These are phyloP conservation scores for Graphilbum ipis-grandicollis DNA, from an alignment of 2,329 filamentous ascomycete species.

Conservation along the genomic window DNA sequence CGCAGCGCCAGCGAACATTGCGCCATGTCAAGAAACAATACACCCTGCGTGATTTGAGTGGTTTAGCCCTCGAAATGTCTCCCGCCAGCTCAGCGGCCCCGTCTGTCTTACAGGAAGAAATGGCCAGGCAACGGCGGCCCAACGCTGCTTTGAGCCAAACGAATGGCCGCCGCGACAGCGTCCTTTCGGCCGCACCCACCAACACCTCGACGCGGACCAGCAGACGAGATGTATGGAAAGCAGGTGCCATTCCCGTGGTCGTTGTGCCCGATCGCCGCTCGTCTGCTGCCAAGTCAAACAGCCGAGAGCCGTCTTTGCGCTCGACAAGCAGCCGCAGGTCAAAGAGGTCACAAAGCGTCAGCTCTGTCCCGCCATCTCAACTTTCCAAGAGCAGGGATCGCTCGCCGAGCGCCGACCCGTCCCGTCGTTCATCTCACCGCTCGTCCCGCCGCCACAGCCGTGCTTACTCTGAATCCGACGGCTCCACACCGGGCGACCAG, in stretches of 20 bases:
- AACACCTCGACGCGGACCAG: constrained; percentile 33
- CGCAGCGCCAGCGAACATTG: constrained; percentile 34
- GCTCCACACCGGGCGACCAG: constrained; percentile 24
- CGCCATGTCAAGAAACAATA: constrained; percentile 43
- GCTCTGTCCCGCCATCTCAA: constrained; percentile 26
- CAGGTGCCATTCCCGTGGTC: constrained; percentile 43
- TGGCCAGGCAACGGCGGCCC: constrained; percentile 9
- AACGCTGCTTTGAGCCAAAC: neutral
- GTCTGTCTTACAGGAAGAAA: constrained; percentile 18
- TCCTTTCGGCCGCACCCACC: constrained; percentile 30
- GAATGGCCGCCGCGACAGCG: constrained; percentile 25
- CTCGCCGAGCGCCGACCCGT: constrained; percentile 23
- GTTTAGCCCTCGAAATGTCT: constrained; percentile 18
- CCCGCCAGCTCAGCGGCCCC: constrained; percentile 24
- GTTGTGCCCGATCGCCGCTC: constrained; percentile 42
- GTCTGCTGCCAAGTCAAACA: constrained; percentile 30
- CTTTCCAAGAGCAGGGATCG: constrained; percentile 23
- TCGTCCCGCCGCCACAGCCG: constrained; percentile 22
- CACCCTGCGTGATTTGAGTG: constrained; percentile 27
- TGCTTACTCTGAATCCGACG: constrained; percentile 28
- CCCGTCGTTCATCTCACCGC: no score
- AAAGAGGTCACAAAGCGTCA: constrained; percentile 33
- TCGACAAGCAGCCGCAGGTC: constrained; percentile 43
- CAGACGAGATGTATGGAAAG: constrained; percentile 40
- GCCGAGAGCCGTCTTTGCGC: constrained; percentile 34